Evolutionary conservation across 768 basidiomycete species (phyloP), one percentile per base, ranked within the genome.

Genomic region (Boletales sp.): DNA sequence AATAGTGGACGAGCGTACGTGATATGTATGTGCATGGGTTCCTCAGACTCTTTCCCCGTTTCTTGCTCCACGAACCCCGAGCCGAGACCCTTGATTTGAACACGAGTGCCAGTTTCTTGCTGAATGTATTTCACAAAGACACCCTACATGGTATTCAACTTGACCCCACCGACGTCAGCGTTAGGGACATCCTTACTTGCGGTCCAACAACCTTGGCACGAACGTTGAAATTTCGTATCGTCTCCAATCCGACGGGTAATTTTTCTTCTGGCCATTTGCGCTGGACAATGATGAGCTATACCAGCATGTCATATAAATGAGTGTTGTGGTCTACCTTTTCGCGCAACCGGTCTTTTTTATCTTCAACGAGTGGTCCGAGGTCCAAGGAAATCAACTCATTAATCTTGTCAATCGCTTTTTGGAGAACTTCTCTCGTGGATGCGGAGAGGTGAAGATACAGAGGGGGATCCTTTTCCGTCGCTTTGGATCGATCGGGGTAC

Each of bases 231-330:
- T 97, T 97, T 44, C 95, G 80, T 59, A 98, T 82, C 46, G 84
- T 86, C 14, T 98, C 94, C 46, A 99, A 66, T 4, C 84, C 86
- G 36, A 99, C 90, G 0, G 84, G 85, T 9, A 97, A 71, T 69
- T 96, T 97, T 70, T 94, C 94, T 67, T 98, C 95, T 2, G 94
- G 94, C 95, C 95, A 98, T 82, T 95, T 96, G 48, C 91, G 79
- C 89, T 93, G 60, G 34, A 57, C 15, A 37, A 45, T 0, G 13
- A 37, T 62, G 50, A 63, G 60, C 39, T 17, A 50, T 15, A 13
- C 11, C 17, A 43, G 17, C 12, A 37, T 1, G 30, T 5, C 3
- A 34, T 15, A 17, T 28, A 17, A 50, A 21, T 12, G 21, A 14
- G 10, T 21, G n/a, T 17, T 28, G 9, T 18, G 25, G 13, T 19